Evolutionary conservation across 108 stramenopile species (phyloP).

Genomic region (Discostella stelligeroides): DNA sequence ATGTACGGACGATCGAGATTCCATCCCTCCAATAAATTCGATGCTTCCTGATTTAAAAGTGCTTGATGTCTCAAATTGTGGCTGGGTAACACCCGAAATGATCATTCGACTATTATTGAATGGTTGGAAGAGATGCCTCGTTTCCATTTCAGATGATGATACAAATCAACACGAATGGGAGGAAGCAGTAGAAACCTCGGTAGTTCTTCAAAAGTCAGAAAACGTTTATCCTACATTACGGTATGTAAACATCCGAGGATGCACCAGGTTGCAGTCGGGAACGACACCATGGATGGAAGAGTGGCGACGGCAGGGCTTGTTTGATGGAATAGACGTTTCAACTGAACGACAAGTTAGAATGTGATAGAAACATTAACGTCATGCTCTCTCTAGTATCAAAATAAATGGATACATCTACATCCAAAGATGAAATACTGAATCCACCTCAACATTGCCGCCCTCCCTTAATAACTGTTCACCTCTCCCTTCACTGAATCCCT

Average conservation of each 20-base stretch:
- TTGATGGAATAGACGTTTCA: constrained; percentile 30
- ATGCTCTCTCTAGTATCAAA: neutral
- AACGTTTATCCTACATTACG: constrained; percentile 1
- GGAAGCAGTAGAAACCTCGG: neutral
- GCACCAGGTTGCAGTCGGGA: neutral
- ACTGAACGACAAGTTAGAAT: constrained; percentile 14
- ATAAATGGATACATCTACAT: constrained; percentile 25
- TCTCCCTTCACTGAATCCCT: constrained; percentile 48
- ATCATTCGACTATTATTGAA: constrained; percentile 24
- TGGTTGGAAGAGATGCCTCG: constrained; percentile 3
- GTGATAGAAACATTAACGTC: constrained; percentile 1
- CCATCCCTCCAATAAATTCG: constrained; percentile 11
- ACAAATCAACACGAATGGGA: neutral
- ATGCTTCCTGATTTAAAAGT: constrained; percentile 37
- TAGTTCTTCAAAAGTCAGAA: too few relatives aligned
- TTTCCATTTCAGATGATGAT: neutral
- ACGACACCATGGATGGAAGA: constrained; percentile 9
- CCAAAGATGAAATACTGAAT: constrained; percentile 76
- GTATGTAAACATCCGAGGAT: constrained; percentile 18
- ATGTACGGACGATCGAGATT: neutral
- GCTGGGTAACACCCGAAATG: constrained; percentile 34
- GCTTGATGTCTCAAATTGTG: constrained; percentile 37
- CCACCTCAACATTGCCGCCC: constrained; percentile 30
- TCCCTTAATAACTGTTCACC: constrained; percentile 22
- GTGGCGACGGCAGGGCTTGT: constrained; percentile 16